Evolutionary conservation across 306 rosid genomes (phyloP), one percentile per base, ranked within the genome.

Genomic region (Cyamopsis tetragonoloba): DNA sequence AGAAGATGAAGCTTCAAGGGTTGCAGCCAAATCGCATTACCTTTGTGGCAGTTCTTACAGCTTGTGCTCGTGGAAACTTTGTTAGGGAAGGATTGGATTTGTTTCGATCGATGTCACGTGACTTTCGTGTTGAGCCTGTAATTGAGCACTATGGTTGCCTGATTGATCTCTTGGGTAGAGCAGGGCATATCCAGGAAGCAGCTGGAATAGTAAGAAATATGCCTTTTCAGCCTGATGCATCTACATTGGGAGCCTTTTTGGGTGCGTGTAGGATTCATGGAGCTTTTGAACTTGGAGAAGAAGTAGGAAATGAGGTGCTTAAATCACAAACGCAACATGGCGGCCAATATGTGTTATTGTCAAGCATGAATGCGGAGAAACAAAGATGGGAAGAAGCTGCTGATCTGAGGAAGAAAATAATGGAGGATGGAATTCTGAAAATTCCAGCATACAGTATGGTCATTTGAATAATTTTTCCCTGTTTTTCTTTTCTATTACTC

Each of bases 231-330:
- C 87, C 96, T 0, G 86, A 83, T 80, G 82, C 77, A 60, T 78
- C 95, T 69, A 91, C 88, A 2, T 54, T 83, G 70, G 82, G 88
- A 50, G 89, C 95, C 13, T 85, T 87, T 80, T 56, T 86, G 46
- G 87, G 95, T 58, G 89, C 95, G 15, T 88, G 95, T 69, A 91
- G 82, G 70, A 82, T 85, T 81, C 88, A 91, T 73, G 96, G 91
- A 76, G 80, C 85, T n/a, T 37, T 73, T 42, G 88, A 83, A 70
- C 81, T 87, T 14, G 95, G 81, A 55, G 87, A 84, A 79, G 85
- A 80, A 79, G 71, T 87, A 17, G 87, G 87, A 6, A 77, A 77
- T 39, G 69, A 19, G 68, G 72, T 82, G 67, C 77, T 89, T 61
- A 79, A 61, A 12, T 47, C 85, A 84, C 85, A 77, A 70, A 77